Evolutionary conservation across 495 filamentous ascomycete species (phyloP).

Genomic region (Melanomma pulvis-pyrius): DNA sequence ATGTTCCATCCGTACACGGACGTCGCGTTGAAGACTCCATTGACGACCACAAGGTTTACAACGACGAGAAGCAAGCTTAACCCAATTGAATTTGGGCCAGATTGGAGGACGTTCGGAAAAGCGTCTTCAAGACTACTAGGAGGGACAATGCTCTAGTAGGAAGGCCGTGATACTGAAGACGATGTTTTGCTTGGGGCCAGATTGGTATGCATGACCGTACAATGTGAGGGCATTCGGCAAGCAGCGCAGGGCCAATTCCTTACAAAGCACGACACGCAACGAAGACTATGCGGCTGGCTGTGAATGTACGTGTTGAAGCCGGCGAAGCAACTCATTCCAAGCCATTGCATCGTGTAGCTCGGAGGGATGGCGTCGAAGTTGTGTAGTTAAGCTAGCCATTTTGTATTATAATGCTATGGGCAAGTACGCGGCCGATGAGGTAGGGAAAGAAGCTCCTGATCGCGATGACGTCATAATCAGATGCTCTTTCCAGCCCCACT

Average conservation of each 20-base stretch:
- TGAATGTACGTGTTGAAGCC: slow-evolving; percentile 53
- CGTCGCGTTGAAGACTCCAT: slow-evolving; percentile 41
- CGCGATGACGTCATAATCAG: too few species aligned
- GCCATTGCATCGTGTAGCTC: too few species aligned
- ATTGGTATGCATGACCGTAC: slow-evolving; percentile 40
- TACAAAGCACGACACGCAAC: slow-evolving; percentile 43
- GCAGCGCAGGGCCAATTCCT: slow-evolving; percentile 45
- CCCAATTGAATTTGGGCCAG: slow-evolving; percentile 35
- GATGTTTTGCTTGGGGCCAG: slow-evolving; percentile 41
- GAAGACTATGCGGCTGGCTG: slow-evolving; percentile 43
- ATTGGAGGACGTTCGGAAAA: slow-evolving; percentile 13
- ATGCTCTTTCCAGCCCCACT: too few species aligned
- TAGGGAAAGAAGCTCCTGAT: too few species aligned
- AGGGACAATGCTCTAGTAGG: slow-evolving; percentile 27
- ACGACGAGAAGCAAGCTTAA: slow-evolving; percentile 40
- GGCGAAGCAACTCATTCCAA: slow-evolving; percentile 56
- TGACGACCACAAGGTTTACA: slow-evolving; percentile 41
- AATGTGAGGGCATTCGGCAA: slow-evolving; percentile 46
- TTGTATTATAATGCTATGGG: too few species aligned
- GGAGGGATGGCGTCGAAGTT: too few species aligned
- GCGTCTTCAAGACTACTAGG: slow-evolving; percentile 34
- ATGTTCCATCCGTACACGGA: slow-evolving; percentile 40
- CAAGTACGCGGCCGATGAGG: too few species aligned
- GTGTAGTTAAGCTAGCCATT: too few species aligned
- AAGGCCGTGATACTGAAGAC: slow-evolving; percentile 38